phyloP scores from a whole-genome alignment of 2,329 filamentous ascomycete genomes.

The Colletotrichum sp. region DNA sequence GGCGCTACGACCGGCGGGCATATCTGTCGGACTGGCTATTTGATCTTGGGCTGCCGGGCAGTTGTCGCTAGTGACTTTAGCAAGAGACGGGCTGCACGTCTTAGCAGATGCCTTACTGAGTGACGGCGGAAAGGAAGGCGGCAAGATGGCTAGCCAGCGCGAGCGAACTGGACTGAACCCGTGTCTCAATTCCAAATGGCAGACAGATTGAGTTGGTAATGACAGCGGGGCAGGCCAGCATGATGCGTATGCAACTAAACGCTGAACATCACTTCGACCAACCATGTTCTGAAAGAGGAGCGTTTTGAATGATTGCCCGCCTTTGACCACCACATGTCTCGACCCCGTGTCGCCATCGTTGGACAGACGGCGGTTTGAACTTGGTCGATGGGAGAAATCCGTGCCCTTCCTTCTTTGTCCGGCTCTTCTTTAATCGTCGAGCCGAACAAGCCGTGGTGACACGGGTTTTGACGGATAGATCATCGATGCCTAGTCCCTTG shows the following conservation, averaged over 20 bases:
- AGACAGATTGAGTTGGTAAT: not conserved
- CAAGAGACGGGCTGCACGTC: not conserved
- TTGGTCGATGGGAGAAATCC: not conserved
- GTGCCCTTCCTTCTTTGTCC: not conserved
- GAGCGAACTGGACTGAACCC: not conserved
- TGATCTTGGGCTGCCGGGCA: not conserved
- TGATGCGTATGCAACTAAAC: not conserved
- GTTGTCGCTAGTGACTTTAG: not conserved
- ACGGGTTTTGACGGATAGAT: not conserved
- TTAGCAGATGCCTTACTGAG: not conserved
- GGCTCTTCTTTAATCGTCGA: not conserved
- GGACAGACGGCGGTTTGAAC: not conserved
- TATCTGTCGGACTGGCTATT: not conserved
- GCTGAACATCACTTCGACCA: not conserved
- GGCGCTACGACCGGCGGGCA: not conserved
- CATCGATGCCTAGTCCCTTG: slow-evolving; percentile 11
- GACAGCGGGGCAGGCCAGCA: not conserved
- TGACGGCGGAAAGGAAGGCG: not conserved
- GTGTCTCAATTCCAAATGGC: not conserved
- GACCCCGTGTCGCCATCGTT: not conserved
- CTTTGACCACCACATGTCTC: not conserved
- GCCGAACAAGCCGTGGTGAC: not conserved
- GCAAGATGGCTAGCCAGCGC: not conserved
- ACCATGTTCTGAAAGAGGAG: not conserved
- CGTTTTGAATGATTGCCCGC: not conserved